phyloP scores from a whole-genome alignment of 192 early-diverging fungal genomes.

The Mortierella alpina region DNA sequence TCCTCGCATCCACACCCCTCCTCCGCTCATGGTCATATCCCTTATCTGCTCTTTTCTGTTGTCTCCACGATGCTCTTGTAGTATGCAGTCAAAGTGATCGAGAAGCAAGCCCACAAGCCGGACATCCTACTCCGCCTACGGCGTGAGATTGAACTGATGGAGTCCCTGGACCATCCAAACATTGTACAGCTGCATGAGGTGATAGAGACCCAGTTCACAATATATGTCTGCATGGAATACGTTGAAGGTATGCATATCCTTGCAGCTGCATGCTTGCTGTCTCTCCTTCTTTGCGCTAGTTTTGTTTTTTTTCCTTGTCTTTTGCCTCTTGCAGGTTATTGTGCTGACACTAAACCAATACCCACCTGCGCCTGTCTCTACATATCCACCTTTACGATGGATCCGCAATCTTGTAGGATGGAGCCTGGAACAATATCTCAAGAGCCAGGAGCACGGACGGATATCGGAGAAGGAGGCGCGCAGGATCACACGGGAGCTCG shows the following conservation, averaged over 20 bases:
- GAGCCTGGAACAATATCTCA: conserved; percentile 89
- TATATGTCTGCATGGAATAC: conserved; percentile 91
- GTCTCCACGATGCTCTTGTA: conserved; percentile 2
- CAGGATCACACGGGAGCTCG: conserved; percentile 84
- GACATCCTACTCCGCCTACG: conserved; percentile 75
- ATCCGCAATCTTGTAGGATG: conserved; percentile 61
- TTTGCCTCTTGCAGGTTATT: not conserved
- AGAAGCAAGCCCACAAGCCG: conserved; percentile 63
- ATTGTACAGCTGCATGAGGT: conserved; percentile 91
- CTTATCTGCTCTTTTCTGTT: not conserved
- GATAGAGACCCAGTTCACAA: conserved; percentile 80
- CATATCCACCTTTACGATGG: not conserved
- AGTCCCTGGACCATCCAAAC: conserved; percentile 89
- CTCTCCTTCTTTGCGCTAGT: not conserved
- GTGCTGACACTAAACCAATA: not conserved
- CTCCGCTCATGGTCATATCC: not conserved
- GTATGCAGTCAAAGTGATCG: conserved; percentile 61
- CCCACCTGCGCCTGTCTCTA: not conserved
- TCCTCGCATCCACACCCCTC: not conserved
- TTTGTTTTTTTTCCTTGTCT: conserved; percentile 1
- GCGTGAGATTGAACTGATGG: conserved; percentile 82
- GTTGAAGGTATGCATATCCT: conserved; percentile 57
- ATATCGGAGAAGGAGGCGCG: conserved; percentile 88
- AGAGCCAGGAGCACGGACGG: conserved; percentile 73
- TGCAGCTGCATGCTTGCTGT: not conserved